Conservation (phyloP, 495 filamentous ascomycete species). For the Penicillium cosmopolitanum region DNA sequence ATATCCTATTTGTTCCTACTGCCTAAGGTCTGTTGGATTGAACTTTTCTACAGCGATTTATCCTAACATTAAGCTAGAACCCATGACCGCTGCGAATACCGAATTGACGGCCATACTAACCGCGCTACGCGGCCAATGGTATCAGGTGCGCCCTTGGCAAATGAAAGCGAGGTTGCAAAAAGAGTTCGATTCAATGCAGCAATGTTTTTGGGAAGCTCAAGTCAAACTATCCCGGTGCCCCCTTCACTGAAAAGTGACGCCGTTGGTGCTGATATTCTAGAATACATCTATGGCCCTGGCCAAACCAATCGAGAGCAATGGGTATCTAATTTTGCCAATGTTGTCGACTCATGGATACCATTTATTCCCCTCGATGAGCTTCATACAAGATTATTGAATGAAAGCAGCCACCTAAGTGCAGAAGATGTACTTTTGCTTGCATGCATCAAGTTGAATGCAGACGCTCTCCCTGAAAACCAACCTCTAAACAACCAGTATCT, state of each 20-base stretch:
- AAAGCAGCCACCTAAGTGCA: not conserved
- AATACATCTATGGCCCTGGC: not conserved
- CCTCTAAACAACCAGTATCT: constrained; percentile 11
- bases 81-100: constrained; percentile 18
- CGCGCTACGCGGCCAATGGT: not conserved
- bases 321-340: constrained; percentile 1
- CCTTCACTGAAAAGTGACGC: not conserved
- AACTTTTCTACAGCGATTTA: not conserved
- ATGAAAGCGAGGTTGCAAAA: constrained; percentile 1
- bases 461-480: not conserved
- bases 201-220: constrained; percentile 15
- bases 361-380: constrained; percentile 13
- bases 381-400: not conserved
- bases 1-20: constrained; percentile 18
- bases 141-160: not conserved
- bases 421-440: constrained; percentile 16
- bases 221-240: not conserved
- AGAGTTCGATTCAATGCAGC: constrained; percentile 8
- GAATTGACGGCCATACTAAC: constrained; percentile 2
- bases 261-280: constrained; percentile 1
- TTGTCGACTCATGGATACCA: constrained; percentile 12
- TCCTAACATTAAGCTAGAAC: not conserved
- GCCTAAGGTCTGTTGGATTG: constrained; percentile 7
- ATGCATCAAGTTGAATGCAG: constrained; percentile 13
- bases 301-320: not conserved